Evolutionary conservation across 129 eudicot genomes (phyloP).

Genomic region (Lactuca sativa): DNA sequence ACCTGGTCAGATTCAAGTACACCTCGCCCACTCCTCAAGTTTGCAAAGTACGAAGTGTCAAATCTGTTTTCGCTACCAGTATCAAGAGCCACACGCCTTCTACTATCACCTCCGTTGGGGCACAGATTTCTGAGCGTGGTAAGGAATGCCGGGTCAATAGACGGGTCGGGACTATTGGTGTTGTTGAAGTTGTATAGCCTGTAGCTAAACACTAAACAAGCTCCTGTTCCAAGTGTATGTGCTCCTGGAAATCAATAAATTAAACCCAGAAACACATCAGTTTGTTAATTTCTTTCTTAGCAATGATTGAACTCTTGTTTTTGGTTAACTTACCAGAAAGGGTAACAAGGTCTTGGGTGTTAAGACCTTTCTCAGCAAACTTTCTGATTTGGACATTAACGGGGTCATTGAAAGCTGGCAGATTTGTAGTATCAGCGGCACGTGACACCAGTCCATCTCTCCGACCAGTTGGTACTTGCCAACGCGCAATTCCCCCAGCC

Average conservation of each 20-base stretch:
- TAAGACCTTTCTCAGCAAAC: conserved; percentile 47
- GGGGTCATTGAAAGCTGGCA: conserved; percentile 50
- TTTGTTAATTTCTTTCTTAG: not conserved
- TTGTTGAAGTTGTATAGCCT: conserved; percentile 62
- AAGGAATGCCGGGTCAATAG: conserved; percentile 45
- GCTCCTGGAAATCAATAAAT: conserved; percentile 45
- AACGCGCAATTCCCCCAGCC: conserved; percentile 39
- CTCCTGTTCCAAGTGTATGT: conserved; percentile 67
- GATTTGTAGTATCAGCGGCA: conserved; percentile 46
- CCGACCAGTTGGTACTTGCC: conserved; percentile 61
- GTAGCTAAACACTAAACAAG: conserved; percentile 61
- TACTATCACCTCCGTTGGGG: conserved; percentile 42
- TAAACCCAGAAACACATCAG: not conserved
- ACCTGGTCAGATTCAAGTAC: conserved; percentile 64
- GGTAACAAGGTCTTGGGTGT: conserved; percentile 62
- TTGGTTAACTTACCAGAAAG: conserved; percentile 51
- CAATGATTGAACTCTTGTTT: not conserved
- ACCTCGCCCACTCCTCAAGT: conserved; percentile 55
- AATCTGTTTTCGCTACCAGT: conserved; percentile 42
- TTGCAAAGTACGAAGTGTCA: conserved; percentile 48
- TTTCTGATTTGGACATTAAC: conserved; percentile 35
- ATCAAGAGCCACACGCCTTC: conserved; percentile 48
- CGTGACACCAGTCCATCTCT: conserved; percentile 64
- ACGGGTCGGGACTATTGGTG: conserved; percentile 47
- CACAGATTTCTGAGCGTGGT: conserved; percentile 51